These are phyloP conservation scores for Rhizopogon vulgaris DNA, from an alignment of 768 basidiomycete species.

Conservation along the genomic window DNA sequence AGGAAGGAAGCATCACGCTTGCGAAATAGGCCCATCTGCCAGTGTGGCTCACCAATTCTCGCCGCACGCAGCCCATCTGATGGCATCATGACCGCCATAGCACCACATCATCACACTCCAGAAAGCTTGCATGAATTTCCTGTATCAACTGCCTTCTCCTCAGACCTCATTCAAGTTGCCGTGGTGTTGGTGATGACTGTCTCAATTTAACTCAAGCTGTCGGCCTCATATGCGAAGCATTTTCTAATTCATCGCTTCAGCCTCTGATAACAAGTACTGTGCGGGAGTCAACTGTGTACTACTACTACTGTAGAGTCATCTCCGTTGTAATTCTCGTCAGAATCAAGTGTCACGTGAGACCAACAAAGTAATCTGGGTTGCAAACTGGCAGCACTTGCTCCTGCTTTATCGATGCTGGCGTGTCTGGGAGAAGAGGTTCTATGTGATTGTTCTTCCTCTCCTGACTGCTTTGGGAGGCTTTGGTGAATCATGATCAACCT, in stretches of 20 bases:
- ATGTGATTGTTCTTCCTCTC: slow-evolving; percentile 23
- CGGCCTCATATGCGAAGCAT: slow-evolving; percentile 22
- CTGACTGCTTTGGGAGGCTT: slow-evolving; percentile 20
- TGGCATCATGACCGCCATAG: neutral
- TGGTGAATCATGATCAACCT: slow-evolving; percentile 11
- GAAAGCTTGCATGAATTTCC: neutral
- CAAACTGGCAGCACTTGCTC: slow-evolving; percentile 15
- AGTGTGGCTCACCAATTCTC: too few species aligned
- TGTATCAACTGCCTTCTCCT: neutral
- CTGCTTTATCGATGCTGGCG: slow-evolving; percentile 29
- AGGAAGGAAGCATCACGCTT: too few species aligned
- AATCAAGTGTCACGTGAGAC: neutral
- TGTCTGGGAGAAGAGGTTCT: slow-evolving; percentile 23
- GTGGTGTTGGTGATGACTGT: neutral
- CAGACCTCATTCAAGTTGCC: neutral
- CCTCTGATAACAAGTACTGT: neutral
- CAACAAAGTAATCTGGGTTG: slow-evolving; percentile 3
- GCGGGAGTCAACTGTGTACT: slow-evolving; percentile 9
- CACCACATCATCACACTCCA: too few species aligned
- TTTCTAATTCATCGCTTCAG: too few species aligned
- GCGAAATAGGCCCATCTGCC: too few species aligned
- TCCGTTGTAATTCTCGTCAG: slow-evolving; percentile 10
- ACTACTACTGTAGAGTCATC: slow-evolving; percentile 10
- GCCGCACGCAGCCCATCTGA: too few species aligned
- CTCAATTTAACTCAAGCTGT: neutral